A percentile compares a stretch with the other conserved stretches of the same genome.
Evolutionary conservation across 2,329 filamentous ascomycete species (phyloP).

Genomic region (Epichloe festucae): DNA sequence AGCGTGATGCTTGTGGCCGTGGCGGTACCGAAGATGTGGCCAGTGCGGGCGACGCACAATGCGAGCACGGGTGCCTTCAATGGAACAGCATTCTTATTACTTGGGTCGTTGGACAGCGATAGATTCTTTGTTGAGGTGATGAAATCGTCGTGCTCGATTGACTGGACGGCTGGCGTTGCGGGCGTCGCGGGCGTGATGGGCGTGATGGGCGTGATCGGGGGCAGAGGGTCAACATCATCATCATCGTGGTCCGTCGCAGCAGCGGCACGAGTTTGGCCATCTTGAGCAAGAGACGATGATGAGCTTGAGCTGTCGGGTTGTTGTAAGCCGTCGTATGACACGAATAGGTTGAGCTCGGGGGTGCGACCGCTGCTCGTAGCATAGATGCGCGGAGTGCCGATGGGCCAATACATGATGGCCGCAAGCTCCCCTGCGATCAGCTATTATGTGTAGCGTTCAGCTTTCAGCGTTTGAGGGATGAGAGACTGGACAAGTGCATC

Average conservation of each 20-base stretch:
- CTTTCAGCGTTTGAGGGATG: slow-evolving; percentile 6
- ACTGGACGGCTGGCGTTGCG: slow-evolving; percentile 42
- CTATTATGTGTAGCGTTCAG: slow-evolving; percentile 5
- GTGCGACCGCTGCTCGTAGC: slow-evolving; percentile 57
- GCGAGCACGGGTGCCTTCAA: slow-evolving; percentile 56
- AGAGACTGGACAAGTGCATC: slow-evolving; percentile 8
- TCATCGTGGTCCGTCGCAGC: slow-evolving; percentile 22
- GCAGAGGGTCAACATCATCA: slow-evolving; percentile 20
- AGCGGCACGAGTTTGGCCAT: slow-evolving; percentile 13
- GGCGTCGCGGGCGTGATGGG: slow-evolving; percentile 27
- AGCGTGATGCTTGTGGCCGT: slow-evolving; percentile 77
- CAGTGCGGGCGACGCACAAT: slow-evolving; percentile 63
- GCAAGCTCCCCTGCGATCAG: slow-evolving; percentile 14
- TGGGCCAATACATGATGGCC: slow-evolving; percentile 75
- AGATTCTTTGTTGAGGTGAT: slow-evolving; percentile 9
- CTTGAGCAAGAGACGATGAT: slow-evolving; percentile 3
- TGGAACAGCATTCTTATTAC: slow-evolving; percentile 24
- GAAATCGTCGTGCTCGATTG: slow-evolving; percentile 41
- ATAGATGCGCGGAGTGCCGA: slow-evolving; percentile 73
- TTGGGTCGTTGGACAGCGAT: slow-evolving; percentile 12
- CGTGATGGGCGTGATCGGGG: slow-evolving; percentile 30
- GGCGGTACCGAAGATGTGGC: slow-evolving; percentile 76
- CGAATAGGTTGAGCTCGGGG: slow-evolving; percentile 33
- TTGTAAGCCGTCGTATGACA: slow-evolving; percentile 48
- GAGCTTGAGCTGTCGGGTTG: slow-evolving; percentile 18